A percentile compares a stretch with the other conserved stretches of the same genome.
Evolutionary conservation across 257 asterid genomes (phyloP).

Genomic region (Nemophila menziesii): DNA sequence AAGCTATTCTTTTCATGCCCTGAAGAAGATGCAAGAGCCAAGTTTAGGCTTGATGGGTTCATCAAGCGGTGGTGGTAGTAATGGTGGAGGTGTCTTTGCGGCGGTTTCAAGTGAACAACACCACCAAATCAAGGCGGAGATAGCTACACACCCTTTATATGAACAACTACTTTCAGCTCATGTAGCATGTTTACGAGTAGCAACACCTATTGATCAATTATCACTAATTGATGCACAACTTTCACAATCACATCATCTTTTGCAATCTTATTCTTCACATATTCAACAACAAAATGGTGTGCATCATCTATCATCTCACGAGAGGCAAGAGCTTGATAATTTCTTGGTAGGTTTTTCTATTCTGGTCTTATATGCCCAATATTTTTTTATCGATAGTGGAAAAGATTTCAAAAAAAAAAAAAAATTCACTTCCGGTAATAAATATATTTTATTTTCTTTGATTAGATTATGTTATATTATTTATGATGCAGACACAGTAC

Average conservation of each 20-base stretch:
- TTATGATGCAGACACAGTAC: conserved; percentile 55
- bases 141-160: conserved; percentile 69
- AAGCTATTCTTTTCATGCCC: conserved; percentile 12
- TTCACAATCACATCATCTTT: conserved; percentile 54
- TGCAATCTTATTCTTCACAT: conserved; percentile 51
- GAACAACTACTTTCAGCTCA: conserved; percentile 89
- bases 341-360: conserved; percentile 48
- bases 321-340: conserved; percentile 75
- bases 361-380: no score
- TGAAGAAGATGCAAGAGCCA: conserved; percentile 28
- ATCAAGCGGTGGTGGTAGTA: conserved; percentile 12
- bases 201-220: conserved; percentile 93
- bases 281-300: conserved; percentile 28
- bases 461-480: not conserved
- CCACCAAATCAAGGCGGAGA: conserved; percentile 68
- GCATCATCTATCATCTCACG: conserved; percentile 37
- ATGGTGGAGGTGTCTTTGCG: conserved; percentile 16
- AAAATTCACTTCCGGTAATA: no score
- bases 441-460: not conserved
- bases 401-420: no score
- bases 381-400: no score
- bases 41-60: conserved; percentile 26
- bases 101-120: conserved; percentile 20
- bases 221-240: conserved; percentile 86
- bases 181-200: conserved; percentile 90